phyloP scores from a whole-genome alignment of 2,329 filamentous ascomycete species.

The Colletotrichum karsti region DNA sequence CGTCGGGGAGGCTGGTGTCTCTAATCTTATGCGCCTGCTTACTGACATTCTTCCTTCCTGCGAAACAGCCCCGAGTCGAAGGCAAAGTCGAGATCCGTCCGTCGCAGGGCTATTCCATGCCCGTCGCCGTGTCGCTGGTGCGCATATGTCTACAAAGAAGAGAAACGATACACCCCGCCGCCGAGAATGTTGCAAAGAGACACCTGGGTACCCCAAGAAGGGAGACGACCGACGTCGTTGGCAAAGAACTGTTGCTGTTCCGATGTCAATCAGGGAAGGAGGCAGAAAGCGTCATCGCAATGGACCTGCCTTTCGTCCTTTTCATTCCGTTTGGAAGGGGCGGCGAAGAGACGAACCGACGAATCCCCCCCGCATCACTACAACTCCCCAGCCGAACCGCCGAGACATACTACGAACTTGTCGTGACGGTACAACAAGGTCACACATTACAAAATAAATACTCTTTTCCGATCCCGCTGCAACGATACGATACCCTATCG shows the following conservation, averaged over 20 bases:
- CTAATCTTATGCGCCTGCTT: slow-evolving; percentile 22
- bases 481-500: slow-evolving; percentile 94
- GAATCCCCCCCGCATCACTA: slow-evolving; percentile 91
- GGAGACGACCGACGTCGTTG: slow-evolving; percentile 91
- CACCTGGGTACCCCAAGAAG: slow-evolving; percentile 89
- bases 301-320: slow-evolving; percentile 97
- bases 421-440: slow-evolving; percentile 94
- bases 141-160: slow-evolving; percentile 92
- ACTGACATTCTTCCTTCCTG: background rate
- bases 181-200: slow-evolving; percentile 92
- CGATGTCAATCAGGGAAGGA: slow-evolving; percentile 86
- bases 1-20: slow-evolving; percentile 24
- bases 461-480: slow-evolving; percentile 87
- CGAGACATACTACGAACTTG: slow-evolving; percentile 96
- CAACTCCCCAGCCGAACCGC: slow-evolving; percentile 92
- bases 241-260: slow-evolving; percentile 93
- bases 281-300: slow-evolving; percentile 87
- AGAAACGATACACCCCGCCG: slow-evolving; percentile 96
- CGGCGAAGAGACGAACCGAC: slow-evolving; percentile 86
- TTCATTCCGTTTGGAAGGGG: slow-evolving; percentile 96
- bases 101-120: slow-evolving; percentile 83
- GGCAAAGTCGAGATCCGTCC: slow-evolving; percentile 97
- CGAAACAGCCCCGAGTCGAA: slow-evolving; percentile 86
- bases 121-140: slow-evolving; percentile 90
- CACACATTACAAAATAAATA: slow-evolving; percentile 89